A percentile compares a stretch with the other conserved stretches of the same genome.
phyloP scores from a whole-genome alignment of 2,329 filamentous ascomycete species.

The Xylaria arbuscula region DNA sequence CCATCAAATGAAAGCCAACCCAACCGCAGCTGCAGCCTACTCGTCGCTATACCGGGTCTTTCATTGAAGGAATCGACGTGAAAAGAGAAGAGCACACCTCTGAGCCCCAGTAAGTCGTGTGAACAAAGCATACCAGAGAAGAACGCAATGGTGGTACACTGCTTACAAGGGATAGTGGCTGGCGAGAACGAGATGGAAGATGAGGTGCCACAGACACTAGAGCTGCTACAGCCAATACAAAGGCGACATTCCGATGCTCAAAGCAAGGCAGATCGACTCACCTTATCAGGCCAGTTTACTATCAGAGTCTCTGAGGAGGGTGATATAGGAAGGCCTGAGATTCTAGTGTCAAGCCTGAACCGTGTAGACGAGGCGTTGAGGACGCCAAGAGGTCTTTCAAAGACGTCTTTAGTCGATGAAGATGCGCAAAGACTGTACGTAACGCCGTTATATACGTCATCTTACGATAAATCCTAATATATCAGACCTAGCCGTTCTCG shows the following conservation, averaged over 20 bases:
- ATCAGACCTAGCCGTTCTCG: slow-evolving; percentile 13
- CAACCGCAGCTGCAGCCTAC: neutral
- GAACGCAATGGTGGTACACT: neutral
- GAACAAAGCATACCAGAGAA: neutral
- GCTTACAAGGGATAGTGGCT: slow-evolving; percentile 30
- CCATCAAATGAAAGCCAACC: slow-evolving; percentile 3
- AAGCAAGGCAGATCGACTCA: slow-evolving; percentile 20
- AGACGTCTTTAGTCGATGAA: slow-evolving; percentile 9
- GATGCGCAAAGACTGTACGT: slow-evolving; percentile 22
- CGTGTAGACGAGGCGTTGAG: slow-evolving; percentile 10
- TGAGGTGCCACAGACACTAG: neutral
- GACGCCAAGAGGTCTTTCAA: slow-evolving; percentile 7
- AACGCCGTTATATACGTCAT: neutral
- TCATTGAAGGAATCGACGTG: neutral
- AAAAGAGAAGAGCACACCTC: neutral
- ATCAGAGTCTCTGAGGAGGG: neutral
- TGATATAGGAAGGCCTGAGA: slow-evolving; percentile 7
- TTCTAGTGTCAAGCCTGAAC: slow-evolving; percentile 2
- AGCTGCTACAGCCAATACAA: slow-evolving; percentile 12
- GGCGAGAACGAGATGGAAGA: slow-evolving; percentile 13
- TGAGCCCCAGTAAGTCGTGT: slow-evolving; percentile 22
- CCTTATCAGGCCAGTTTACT: slow-evolving; percentile 6
- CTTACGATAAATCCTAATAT: slow-evolving; percentile 8
- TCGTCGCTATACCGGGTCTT: neutral
- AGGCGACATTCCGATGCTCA: slow-evolving; percentile 32